Percentiles rank a stretch among this genome's conserved stretches.
Conservation (phyloP, 2,329 filamentous ascomycete species). For the Aspergillus eucalypticola region DNA sequence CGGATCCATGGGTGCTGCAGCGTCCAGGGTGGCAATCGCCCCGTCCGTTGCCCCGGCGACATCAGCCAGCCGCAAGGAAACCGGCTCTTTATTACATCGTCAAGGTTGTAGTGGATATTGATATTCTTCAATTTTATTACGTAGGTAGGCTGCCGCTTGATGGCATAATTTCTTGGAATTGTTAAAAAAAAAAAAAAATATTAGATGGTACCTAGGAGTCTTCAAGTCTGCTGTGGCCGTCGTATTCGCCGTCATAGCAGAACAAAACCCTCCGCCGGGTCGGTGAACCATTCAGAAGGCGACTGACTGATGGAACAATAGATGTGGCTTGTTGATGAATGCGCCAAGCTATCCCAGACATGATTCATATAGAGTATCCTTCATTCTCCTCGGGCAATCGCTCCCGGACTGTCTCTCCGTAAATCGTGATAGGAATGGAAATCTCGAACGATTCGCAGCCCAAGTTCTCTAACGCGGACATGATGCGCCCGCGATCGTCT, state of each 20-base stretch:
- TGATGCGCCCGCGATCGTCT: conserved; percentile 75
- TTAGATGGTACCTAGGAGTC: not conserved
- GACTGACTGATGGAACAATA: too few relatives aligned
- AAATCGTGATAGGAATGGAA: conserved; percentile 78
- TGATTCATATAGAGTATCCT: conserved; percentile 40
- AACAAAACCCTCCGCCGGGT: too few relatives aligned
- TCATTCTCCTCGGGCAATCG: conserved; percentile 41
- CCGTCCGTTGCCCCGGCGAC: conserved; percentile 19
- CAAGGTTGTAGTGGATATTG: not conserved
- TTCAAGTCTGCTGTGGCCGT: not conserved
- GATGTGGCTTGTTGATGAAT: too few relatives aligned
- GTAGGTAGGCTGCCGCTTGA: not conserved
- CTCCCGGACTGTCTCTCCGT: conserved; percentile 58
- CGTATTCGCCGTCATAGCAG: not conserved
- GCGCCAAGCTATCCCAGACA: not conserved
- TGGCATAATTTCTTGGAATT: not conserved
- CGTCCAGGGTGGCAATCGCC: conserved; percentile 1
- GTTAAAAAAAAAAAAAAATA: not conserved
- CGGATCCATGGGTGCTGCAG: conserved; percentile 14
- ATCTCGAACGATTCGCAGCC: conserved; percentile 90
- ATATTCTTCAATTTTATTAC: not conserved
- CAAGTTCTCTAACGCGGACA: conserved; percentile 75
- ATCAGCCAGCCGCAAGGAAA: conserved; percentile 5
- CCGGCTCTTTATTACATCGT: not conserved
- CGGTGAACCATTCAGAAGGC: too few relatives aligned